Percentiles rank a stretch among this genome's conserved stretches.
These are phyloP conservation scores for Emericellopsis atlantica DNA, from an alignment of 2,329 filamentous ascomycete species.

Conservation along the genomic window DNA sequence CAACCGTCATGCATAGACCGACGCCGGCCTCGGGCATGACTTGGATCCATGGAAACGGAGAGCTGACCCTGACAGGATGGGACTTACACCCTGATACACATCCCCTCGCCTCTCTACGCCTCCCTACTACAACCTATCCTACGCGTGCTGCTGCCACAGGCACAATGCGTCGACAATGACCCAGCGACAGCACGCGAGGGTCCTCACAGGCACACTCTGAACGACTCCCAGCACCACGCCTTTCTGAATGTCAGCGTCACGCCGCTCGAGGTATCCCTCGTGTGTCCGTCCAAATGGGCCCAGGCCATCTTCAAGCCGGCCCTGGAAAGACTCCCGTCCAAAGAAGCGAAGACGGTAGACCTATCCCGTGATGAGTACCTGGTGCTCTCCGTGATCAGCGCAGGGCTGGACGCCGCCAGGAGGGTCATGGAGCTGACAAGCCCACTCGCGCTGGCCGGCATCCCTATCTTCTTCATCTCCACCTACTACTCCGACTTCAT, in stretches of 20 bases:
- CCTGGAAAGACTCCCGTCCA: constrained; percentile 47
- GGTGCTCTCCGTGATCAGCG: constrained; percentile 79
- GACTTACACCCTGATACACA: constrained; percentile 78
- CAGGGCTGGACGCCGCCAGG: constrained; percentile 82
- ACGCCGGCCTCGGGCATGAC: background rate
- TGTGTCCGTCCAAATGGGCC: constrained; percentile 69
- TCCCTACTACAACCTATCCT: constrained; percentile 77
- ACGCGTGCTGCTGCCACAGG: constrained; percentile 64
- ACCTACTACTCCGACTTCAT: constrained; percentile 98
- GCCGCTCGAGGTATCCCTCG: constrained; percentile 82
- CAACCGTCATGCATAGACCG: background rate
- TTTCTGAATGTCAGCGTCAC: constrained; percentile 94
- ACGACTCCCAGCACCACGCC: constrained; percentile 55
- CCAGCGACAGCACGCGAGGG: constrained; percentile 9
- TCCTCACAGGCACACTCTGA: constrained; percentile 28
- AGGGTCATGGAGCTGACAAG: constrained; percentile 85
- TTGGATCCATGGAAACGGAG: background rate
- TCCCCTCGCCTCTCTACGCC: constrained; percentile 67
- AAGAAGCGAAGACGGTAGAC: constrained; percentile 42
- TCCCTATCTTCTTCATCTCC: constrained; percentile 97
- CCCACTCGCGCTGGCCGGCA: constrained; percentile 79
- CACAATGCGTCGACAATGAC: constrained; percentile 24
- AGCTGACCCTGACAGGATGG: constrained; percentile 50
- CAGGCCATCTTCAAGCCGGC: constrained; percentile 63
- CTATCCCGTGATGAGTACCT: constrained; percentile 78